phyloP scores from a whole-genome alignment of 768 basidiomycete species.

The Sporobolomyces phaffii region DNA sequence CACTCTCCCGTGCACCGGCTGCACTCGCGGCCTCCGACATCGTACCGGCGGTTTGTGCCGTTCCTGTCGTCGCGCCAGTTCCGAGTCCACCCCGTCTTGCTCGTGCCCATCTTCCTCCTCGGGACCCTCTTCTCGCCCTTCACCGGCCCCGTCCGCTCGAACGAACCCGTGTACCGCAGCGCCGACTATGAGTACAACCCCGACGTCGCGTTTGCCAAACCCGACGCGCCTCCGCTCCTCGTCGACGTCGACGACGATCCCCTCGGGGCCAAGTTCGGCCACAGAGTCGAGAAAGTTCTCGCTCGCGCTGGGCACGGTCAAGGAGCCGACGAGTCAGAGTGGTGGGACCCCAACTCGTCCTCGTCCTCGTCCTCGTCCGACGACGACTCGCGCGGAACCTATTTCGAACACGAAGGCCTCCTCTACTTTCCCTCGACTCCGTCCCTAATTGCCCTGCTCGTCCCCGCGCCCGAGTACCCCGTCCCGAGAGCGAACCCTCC shows the following conservation, averaged over 20 bases:
- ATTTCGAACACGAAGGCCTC: constrained; percentile 18
- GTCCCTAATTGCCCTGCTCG: not conserved
- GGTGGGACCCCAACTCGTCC: constrained; percentile 18
- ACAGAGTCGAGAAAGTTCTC: not conserved
- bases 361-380: not conserved
- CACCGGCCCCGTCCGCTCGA: not conserved
- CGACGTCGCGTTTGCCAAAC: not conserved
- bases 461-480: not conserved
- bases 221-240: constrained; percentile 24
- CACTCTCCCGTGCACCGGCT: constrained; percentile 9
- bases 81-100: constrained; percentile 33
- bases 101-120: constrained; percentile 37
- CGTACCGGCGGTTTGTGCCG: not conserved
- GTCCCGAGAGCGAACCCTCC: not conserved
- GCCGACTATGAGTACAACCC: constrained; percentile 5
- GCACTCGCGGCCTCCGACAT: not conserved
- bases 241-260: not conserved
- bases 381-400: constrained; percentile 3
- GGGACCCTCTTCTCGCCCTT: constrained; percentile 22
- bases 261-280: not conserved
- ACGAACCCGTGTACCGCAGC: constrained; percentile 18
- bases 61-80: constrained; percentile 14
- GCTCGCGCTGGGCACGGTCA: constrained; percentile 3
- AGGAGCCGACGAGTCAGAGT: constrained; percentile 21
- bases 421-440: constrained; percentile 20